Base-by-base conservation (phyloP, 371 early-diverging fungal species). In the Apophysomyces trapeziformis region DNA sequence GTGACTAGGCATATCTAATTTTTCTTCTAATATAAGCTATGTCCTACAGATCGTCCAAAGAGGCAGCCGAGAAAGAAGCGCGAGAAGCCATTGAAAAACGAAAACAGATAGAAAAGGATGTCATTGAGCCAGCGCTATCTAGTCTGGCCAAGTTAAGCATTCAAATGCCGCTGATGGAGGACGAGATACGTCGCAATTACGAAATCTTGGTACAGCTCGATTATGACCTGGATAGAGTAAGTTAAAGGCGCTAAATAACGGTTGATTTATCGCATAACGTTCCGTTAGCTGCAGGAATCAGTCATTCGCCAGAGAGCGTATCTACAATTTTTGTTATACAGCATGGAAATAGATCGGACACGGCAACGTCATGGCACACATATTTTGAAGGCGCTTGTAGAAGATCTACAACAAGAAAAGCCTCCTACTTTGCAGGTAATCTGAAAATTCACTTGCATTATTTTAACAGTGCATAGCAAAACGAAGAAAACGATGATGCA, bases 91-190 rank as follows among this genome's bases (percentile, higher is more conserved):
- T 59, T 26, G 43, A 59, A 41, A 38, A 38, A 21, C 38, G 9
- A 14, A 41, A 38, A 12, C 11, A 41, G 16, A 38, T 59, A 18
- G 43, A 39, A 37, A 39, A 38, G 36, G 39, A 14, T 3, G 39
- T n/a, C 11, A 38, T 59, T 5, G 60, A 59, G 18, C 60, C 60
- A 26, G n/a, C 43, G 4, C 16, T 59, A 59, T 16, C 38, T 16
- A 59, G 60, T 11, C 14, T 59, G 12, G 39, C 39, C 7, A 38
- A 43, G 5, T 18, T 59, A 18, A 59, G 60, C 7, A 59, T 59
- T 8, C 60, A 26, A 59, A 41, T 37, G 26, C 60, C 60, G 7
- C 39, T 59, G 60, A 59, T 43, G 43, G 60, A 59, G 16, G 26
- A 14, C 13, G 43, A 59, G 16, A 59, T 39, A n/a, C 60, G 38